phyloP scores from a whole-genome alignment of 257 asterid species.

The Knoxia roxburghii region DNA sequence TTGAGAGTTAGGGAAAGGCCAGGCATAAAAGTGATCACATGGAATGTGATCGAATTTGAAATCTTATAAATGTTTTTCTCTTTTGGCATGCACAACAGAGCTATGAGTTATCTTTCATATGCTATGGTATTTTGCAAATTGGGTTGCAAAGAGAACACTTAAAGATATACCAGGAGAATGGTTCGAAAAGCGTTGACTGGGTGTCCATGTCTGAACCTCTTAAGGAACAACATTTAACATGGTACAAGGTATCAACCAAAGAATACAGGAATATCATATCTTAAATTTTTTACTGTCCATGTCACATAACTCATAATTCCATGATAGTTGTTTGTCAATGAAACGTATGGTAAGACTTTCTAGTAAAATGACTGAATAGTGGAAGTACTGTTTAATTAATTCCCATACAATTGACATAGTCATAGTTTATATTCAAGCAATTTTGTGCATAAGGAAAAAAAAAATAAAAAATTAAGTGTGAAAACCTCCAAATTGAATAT shows the following conservation, averaged over 20 bases:
- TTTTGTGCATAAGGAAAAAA: background rate
- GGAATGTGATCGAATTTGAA: no score
- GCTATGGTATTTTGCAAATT: conserved; percentile 38
- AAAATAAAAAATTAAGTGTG: background rate
- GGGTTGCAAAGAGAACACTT: conserved; percentile 70
- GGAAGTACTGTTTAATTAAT: no score
- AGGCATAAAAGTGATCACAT: no score
- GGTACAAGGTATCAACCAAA: conserved; percentile 72
- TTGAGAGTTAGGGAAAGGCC: no score
- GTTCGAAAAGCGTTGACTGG: conserved; percentile 51
- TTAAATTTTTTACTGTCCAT: background rate
- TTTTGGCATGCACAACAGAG: background rate
- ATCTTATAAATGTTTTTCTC: background rate
- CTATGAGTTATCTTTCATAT: conserved; percentile 5
- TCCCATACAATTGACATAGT: background rate
- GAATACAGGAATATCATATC: background rate
- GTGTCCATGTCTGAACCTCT: conserved; percentile 58
- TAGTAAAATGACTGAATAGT: no score
- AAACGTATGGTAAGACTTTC: no score
- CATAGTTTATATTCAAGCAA: no score
- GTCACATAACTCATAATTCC: background rate
- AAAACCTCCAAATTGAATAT: no score
- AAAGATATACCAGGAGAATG: conserved; percentile 42
- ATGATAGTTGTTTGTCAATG: conserved; percentile 1
- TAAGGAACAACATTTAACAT: conserved; percentile 72